These are phyloP conservation scores for Psilocybe cyanescens DNA, from an alignment of 768 basidiomycete genomes.

Conservation along the genomic window DNA sequence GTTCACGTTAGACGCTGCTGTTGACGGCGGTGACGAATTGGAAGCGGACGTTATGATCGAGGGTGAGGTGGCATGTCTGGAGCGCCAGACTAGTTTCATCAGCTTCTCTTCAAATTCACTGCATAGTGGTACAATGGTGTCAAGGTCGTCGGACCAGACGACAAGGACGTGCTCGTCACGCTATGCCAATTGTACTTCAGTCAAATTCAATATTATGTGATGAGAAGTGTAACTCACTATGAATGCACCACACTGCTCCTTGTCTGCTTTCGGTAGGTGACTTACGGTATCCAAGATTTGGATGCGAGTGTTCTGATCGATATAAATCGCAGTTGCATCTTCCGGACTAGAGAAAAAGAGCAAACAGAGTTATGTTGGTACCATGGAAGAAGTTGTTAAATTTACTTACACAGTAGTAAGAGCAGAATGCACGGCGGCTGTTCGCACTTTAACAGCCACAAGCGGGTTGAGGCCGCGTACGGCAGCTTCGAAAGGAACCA, in stretches of 20 bases:
- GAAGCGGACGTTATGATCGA: conserved; percentile 43
- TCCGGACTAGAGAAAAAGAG: conserved; percentile 46
- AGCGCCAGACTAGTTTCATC: conserved; percentile 59
- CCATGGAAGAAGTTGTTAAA: background rate
- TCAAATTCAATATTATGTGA: background rate
- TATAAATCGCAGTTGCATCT: conserved; percentile 62
- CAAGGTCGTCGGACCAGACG: conserved; percentile 85
- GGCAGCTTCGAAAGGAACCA: conserved; percentile 84
- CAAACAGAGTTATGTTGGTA: conserved; percentile 4
- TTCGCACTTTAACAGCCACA: conserved; percentile 81
- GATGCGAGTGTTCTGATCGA: conserved; percentile 83
- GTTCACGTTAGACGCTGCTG: conserved; percentile 55
- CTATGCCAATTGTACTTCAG: conserved; percentile 37
- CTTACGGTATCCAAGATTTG: conserved; percentile 79
- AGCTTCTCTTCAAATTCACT: conserved; percentile 73
- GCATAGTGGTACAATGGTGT: conserved; percentile 76
- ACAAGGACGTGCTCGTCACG: conserved; percentile 84
- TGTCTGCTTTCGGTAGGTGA: conserved; percentile 76
- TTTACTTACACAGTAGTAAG: conserved; percentile 65
- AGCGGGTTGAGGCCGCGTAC: conserved; percentile 78
- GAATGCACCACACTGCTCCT: conserved; percentile 91
- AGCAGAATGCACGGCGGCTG: conserved; percentile 81
- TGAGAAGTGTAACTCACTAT: conserved; percentile 50
- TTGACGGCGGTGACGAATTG: conserved; percentile 47
- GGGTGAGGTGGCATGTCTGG: conserved; percentile 38